Percentiles rank a stretch among this genome's conserved stretches.
These are phyloP conservation scores for Trichoderma endophyticum DNA, from an alignment of 2,329 filamentous ascomycete genomes.

Conservation along the genomic window DNA sequence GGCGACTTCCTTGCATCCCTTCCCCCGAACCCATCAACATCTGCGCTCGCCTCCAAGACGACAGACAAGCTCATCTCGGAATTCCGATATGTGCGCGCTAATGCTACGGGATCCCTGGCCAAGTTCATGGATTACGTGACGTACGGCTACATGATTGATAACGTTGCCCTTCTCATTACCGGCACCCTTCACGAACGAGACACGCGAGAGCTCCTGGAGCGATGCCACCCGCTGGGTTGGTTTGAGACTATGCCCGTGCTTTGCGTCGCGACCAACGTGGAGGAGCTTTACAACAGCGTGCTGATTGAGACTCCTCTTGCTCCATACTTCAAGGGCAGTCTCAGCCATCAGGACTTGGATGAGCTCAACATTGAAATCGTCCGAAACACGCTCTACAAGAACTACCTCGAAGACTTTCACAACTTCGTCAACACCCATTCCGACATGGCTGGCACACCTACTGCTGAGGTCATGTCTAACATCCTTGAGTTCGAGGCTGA, in stretches of 20 bases:
- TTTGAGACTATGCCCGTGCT: slow-evolving; percentile 99
- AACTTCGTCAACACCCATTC: slow-evolving; percentile 87
- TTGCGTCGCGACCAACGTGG: slow-evolving; percentile 96
- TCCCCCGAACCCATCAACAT: slow-evolving; percentile 94
- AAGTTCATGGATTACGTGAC: slow-evolving; percentile 98
- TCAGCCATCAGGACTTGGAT: slow-evolving; percentile 94
- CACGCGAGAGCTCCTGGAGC: slow-evolving; percentile 88
- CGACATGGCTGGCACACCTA: slow-evolving; percentile 84
- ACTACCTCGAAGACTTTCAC: slow-evolving; percentile 97
- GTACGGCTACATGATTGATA: slow-evolving; percentile 99
- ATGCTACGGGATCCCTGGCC: slow-evolving; percentile 84
- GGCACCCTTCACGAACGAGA: slow-evolving; percentile 96
- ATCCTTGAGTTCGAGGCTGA: slow-evolving; percentile 97
- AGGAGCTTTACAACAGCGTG: slow-evolving; percentile 97
- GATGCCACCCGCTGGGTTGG: slow-evolving; percentile 96
- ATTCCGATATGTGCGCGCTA: slow-evolving; percentile 93
- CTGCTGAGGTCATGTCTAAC: slow-evolving; percentile 91
- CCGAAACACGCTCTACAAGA: slow-evolving; percentile 97
- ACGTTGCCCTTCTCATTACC: slow-evolving; percentile 95
- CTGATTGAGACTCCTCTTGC: slow-evolving; percentile 94
- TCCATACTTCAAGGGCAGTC: slow-evolving; percentile 93
- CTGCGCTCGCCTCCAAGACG: slow-evolving; percentile 87
- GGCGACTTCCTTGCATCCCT: slow-evolving; percentile 94
- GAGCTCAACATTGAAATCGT: slow-evolving; percentile 99
- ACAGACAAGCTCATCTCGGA: slow-evolving; percentile 98